These are phyloP conservation scores for Penicillium decumbens DNA, from an alignment of 2,329 filamentous ascomycete species.

Conservation along the genomic window DNA sequence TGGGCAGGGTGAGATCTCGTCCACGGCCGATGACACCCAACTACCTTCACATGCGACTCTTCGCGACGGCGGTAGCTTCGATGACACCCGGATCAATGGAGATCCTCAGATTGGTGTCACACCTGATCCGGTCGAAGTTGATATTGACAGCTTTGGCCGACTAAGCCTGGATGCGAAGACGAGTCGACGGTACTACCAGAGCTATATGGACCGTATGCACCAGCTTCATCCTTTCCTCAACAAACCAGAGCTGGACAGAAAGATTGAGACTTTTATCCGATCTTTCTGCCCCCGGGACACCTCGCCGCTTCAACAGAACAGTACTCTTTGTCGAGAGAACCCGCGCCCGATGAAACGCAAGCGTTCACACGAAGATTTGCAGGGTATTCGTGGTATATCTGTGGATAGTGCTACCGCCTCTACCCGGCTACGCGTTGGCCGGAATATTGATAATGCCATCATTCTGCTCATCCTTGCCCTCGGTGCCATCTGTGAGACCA, in stretches of 20 bases:
- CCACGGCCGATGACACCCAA: conserved; percentile 49
- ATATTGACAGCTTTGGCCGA: conserved; percentile 48
- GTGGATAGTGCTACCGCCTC: conserved; percentile 3
- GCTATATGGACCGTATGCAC: conserved; percentile 58
- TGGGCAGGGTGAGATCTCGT: conserved; percentile 71
- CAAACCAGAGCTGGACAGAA: conserved; percentile 47
- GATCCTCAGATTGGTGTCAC: conserved; percentile 4
- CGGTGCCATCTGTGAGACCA: conserved; percentile 69
- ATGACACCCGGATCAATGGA: conserved; percentile 6
- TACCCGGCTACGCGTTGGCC: conserved; percentile 32
- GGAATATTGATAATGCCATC: conserved; percentile 73
- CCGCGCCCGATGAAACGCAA: conserved; percentile 37
- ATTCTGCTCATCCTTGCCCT: conserved; percentile 78
- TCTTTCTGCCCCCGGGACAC: conserved; percentile 41
- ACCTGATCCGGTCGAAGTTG: conserved; percentile 39
- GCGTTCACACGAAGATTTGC: conserved; percentile 32
- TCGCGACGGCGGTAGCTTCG: conserved; percentile 5
- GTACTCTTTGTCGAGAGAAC: conserved; percentile 18
- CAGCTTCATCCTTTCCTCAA: conserved; percentile 62
- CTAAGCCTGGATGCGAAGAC: conserved; percentile 52
- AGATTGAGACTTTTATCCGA: conserved; percentile 51
- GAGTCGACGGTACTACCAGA: conserved; percentile 49
- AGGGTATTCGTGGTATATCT: conserved; percentile 25
- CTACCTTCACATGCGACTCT: conserved; percentile 29
- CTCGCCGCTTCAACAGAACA: conserved; percentile 2